Evolutionary conservation across 176 grass and related monocot genomes (phyloP).

Genomic region (Musa troglodytarum): DNA sequence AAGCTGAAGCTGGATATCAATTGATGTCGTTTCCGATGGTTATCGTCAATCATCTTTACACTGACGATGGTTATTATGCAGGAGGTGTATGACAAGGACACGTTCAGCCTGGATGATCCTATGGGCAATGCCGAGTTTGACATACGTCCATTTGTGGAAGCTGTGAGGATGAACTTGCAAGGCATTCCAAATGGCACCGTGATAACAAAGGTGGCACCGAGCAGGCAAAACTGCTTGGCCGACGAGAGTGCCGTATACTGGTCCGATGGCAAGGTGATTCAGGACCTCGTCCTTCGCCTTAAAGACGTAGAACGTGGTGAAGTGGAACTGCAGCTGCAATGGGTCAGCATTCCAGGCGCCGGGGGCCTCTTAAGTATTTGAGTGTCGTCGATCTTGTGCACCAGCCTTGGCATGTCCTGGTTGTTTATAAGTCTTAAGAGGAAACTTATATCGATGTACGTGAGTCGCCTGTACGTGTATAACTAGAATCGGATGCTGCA

Average conservation of each 20-base stretch:
- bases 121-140: constrained; percentile 80
- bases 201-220: constrained; percentile 33
- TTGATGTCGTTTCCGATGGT: too few species aligned
- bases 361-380: constrained; percentile 22
- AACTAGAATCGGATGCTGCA: too few species aligned
- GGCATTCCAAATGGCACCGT: constrained; percentile 39
- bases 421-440: too few species aligned
- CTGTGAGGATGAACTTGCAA: constrained; percentile 34
- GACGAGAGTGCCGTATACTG: constrained; percentile 52
- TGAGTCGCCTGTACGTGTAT: too few species aligned
- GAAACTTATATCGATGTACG: too few species aligned
- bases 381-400: background rate
- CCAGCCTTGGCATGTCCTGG: background rate
- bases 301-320: constrained; percentile 51
- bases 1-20: too few species aligned
- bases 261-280: constrained; percentile 41
- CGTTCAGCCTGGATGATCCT: constrained; percentile 43
- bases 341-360: constrained; percentile 36
- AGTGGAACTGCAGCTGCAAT: constrained; percentile 49
- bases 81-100: constrained; percentile 72
- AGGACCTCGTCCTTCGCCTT: constrained; percentile 50
- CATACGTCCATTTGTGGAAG: constrained; percentile 41
- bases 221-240: constrained; percentile 40
- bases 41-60: too few species aligned
- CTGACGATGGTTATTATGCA: constrained; percentile 11